Evolutionary conservation across 495 filamentous ascomycete genomes (phyloP).

Genomic region (Penicillium argentinense): DNA sequence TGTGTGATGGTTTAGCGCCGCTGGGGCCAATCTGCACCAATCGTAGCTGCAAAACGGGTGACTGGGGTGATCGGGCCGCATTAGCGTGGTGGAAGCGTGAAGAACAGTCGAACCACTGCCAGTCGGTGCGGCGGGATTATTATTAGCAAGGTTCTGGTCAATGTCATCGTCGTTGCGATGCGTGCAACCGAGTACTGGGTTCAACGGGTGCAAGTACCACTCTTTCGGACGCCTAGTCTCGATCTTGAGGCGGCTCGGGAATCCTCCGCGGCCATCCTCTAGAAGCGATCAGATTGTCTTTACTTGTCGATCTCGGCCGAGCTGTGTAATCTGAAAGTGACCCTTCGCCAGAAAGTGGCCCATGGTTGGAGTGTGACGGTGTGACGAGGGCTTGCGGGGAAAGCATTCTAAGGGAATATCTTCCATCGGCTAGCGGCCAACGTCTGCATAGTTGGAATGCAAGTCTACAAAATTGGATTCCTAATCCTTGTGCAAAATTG

Average conservation of each 20-base stretch:
- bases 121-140: not conserved
- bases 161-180: no score
- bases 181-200: not conserved
- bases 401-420: no score
- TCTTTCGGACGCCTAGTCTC: not conserved
- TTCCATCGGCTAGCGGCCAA: no score
- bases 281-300: not conserved
- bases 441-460: no score
- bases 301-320: no score
- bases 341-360: no score
- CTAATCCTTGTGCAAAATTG: no score
- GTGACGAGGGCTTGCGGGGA: not conserved
- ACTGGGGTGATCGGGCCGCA: constrained; percentile 28
- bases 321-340: not conserved
- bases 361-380: not conserved
- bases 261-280: not conserved
- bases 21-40: constrained; percentile 18
- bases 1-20: constrained; percentile 27
- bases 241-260: not conserved
- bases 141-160: no score
- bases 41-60: constrained; percentile 11
- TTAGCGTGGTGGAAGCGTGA: constrained; percentile 23
- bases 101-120: not conserved
- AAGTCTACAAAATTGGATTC: no score
- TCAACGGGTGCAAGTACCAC: not conserved